Evolutionary conservation across 1,284 basidiomycete genomes (phyloP).

Genomic region (Moesziomyces aphidis): DNA sequence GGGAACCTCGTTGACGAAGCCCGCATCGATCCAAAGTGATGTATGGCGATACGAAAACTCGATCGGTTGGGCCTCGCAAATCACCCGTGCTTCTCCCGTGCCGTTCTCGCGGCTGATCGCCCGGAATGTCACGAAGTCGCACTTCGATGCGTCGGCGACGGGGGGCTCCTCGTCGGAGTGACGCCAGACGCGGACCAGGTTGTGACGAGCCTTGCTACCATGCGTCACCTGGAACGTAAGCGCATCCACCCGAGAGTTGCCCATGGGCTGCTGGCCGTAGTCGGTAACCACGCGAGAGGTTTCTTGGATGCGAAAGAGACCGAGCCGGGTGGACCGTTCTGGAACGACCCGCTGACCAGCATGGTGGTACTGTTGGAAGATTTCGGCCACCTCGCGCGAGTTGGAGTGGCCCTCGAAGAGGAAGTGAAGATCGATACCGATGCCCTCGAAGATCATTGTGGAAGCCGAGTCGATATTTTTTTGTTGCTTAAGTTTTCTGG

Average conservation of each 20-base stretch:
- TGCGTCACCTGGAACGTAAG: background rate
- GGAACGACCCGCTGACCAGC: conserved; percentile 3
- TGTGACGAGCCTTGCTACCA: background rate
- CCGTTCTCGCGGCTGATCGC: background rate
- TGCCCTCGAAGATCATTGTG: conserved; percentile 22
- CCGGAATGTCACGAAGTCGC: background rate
- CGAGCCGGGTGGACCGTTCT: background rate
- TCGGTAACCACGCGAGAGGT: background rate
- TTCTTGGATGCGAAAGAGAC: conserved; percentile 20
- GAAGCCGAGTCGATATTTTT: conserved; percentile 2
- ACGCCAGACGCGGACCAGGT: background rate
- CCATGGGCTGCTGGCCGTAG: background rate
- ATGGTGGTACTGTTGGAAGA: conserved; percentile 11
- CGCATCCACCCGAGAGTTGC: background rate
- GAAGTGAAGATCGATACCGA: conserved; percentile 31
- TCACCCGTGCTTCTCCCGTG: background rate
- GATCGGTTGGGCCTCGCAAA: conserved; percentile 1
- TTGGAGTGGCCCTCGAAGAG: conserved; percentile 7
- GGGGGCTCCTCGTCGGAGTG: background rate
- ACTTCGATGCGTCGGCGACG: background rate
- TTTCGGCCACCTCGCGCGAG: background rate
- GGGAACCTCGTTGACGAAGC: conserved; percentile 2
- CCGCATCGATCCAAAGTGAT: conserved; percentile 16
- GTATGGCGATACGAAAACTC: background rate
- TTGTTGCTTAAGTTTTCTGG: conserved; percentile 8